A percentile compares a stretch with the other conserved stretches of the same genome.
Conservation (phyloP, 345 rosid species). For the Murraya paniculata region DNA sequence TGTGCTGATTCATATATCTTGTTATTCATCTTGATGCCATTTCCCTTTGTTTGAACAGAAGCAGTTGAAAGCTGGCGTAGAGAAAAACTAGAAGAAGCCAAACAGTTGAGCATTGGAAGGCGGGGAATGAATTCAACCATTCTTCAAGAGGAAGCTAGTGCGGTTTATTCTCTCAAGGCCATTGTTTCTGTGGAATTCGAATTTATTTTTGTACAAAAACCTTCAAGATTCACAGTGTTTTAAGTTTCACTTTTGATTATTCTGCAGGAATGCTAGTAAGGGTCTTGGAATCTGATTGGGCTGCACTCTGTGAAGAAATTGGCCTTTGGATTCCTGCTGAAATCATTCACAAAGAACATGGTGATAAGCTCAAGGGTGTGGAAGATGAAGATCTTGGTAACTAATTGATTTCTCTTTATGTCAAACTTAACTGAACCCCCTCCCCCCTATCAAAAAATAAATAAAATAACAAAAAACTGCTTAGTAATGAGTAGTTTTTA, state of each 20-base stretch:
- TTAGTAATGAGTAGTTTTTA: background rate
- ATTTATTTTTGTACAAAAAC: background rate
- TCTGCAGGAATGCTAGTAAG: constrained; percentile 57
- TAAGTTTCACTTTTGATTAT: constrained; percentile 1
- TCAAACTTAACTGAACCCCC: background rate
- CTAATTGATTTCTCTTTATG: constrained; percentile 7
- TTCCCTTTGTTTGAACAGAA: constrained; percentile 49
- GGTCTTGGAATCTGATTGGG: constrained; percentile 84
- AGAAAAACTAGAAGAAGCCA: constrained; percentile 72
- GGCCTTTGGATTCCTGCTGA: constrained; percentile 90
- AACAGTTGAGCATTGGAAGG: constrained; percentile 41
- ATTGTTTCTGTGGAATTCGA: constrained; percentile 9
- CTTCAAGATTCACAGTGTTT: constrained; percentile 8
- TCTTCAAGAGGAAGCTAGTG: constrained; percentile 80
- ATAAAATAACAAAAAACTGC: background rate
- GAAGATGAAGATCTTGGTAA: constrained; percentile 82
- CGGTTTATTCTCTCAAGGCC: background rate
- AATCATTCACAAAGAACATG: constrained; percentile 60
- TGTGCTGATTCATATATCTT: background rate
- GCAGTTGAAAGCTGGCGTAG: constrained; percentile 86
- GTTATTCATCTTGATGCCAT: constrained; percentile 19
- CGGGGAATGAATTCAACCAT: constrained; percentile 44
- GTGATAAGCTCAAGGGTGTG: constrained; percentile 85
- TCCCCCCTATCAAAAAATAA: background rate
- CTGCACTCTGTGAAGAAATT: constrained; percentile 68